Base-by-base conservation (phyloP, 2,329 filamentous ascomycete species). In the Penicillium sp. region DNA sequence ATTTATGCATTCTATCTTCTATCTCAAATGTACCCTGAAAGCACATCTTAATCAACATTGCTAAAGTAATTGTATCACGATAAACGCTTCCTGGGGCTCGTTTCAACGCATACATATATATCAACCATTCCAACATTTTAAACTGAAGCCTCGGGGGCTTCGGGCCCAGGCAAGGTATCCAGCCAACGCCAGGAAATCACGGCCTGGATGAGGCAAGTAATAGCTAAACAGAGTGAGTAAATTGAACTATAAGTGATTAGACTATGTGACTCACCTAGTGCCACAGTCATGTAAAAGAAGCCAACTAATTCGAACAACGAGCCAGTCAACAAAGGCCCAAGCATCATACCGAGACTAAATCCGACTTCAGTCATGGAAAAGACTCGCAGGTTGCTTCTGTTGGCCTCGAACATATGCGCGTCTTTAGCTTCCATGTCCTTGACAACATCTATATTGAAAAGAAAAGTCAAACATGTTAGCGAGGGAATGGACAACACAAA, bases 331-430 rank as follows among this genome's bases (percentile, higher is more conserved):
- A 70, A 19, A 3, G 68, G 68, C 0, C 68, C 68, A 1, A 68
- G 1, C 36, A 70, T 61, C 42, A 66, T 41, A n/a, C 68, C 70
- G 0, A 65, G 21, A 10, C 55, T 66, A 36, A 63, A 70, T 12
- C 60, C 49, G 1, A 71, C 44, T 44, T 67, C 67, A 1, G 38
- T 45, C 41, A 72, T 55, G 4, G 63, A 66, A 10, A 65, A 67
- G 1, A 59, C 58, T 6, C 70, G 61, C 1, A 67, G 63, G 21
- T 59, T 66, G 3, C 68, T 69, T 15, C 67, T 68, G 38, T 68
- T 56, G 6, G 62, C 44, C 8, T 69, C 69, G 35, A 73, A 73
- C 2, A 70, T 55, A 8, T 57, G 55, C 0, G 65, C 66, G 7
- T 68, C 35, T 27, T 67, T 53, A 0, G 56, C 52, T 59, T 66